Percentiles rank a stretch among this genome's conserved stretches.
Evolutionary conservation across 495 filamentous ascomycete genomes (phyloP).

Genomic region (Neurospora intermedia): DNA sequence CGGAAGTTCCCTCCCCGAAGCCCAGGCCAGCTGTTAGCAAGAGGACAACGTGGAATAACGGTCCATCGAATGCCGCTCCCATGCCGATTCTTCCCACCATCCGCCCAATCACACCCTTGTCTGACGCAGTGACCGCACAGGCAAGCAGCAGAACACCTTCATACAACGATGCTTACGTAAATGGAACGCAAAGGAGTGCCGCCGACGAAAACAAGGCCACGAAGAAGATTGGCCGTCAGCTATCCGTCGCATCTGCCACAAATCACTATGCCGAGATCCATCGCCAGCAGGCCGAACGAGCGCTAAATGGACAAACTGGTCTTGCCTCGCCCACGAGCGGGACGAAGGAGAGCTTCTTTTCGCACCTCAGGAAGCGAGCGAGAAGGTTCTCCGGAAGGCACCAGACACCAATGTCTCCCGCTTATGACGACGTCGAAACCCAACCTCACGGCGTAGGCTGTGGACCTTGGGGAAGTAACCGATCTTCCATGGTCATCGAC

Average conservation of each 20-base stretch:
- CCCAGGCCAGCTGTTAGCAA: conserved; percentile 53
- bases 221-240: conserved; percentile 92
- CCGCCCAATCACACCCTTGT: conserved; percentile 84
- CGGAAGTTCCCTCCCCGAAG: conserved; percentile 44
- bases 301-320: conserved; percentile 71
- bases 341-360: conserved; percentile 93
- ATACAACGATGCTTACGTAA: conserved; percentile 37
- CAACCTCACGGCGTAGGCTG: conserved; percentile 50
- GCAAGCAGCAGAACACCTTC: conserved; percentile 43
- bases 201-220: conserved; percentile 54
- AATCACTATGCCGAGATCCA: conserved; percentile 82
- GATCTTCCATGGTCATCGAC: conserved; percentile 77
- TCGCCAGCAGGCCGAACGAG: conserved; percentile 82
- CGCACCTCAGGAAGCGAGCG: conserved; percentile 88
- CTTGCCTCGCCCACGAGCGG: conserved; percentile 52
- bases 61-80: conserved; percentile 70
- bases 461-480: conserved; percentile 72
- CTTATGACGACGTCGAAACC: conserved; percentile 76
- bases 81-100: conserved; percentile 98
- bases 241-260: conserved; percentile 88
- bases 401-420: conserved; percentile 62
- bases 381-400: conserved; percentile 85
- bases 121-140: conserved; percentile 85
- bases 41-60: conserved; percentile 79
- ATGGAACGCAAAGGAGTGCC: conserved; percentile 15